Evolutionary conservation across 352 stramenopile genomes (phyloP).

Genomic region (Pseudoperonospora humuli): DNA sequence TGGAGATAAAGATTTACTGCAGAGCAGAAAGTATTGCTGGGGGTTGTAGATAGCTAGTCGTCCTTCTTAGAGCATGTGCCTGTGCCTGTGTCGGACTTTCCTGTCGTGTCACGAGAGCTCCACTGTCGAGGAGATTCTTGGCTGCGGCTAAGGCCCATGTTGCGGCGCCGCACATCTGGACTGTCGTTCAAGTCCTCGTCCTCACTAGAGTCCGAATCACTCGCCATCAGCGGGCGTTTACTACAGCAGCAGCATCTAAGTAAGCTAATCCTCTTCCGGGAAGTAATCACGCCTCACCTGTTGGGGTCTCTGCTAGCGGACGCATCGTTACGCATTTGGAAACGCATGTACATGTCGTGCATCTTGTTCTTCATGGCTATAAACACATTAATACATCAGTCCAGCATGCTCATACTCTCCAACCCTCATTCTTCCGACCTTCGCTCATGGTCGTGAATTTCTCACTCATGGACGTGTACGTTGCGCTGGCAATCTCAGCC

Average conservation of each 20-base stretch:
- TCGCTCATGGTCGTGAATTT: constrained; percentile 76
- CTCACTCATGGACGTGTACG: constrained; percentile 54
- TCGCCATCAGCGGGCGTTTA: constrained; percentile 61
- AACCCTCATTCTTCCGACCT: constrained; percentile 15
- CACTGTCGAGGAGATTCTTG: constrained; percentile 21
- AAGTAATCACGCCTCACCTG: constrained; percentile 29
- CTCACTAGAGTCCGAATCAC: constrained; percentile 64
- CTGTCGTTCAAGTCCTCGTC: constrained; percentile 48
- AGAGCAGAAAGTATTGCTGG: background rate
- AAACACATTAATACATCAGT: constrained; percentile 4
- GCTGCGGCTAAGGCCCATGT: constrained; percentile 21
- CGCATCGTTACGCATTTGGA: constrained; percentile 60
- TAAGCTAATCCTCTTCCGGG: background rate
- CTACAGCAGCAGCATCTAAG: constrained; percentile 20
- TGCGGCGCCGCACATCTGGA: constrained; percentile 33
- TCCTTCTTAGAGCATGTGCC: constrained; percentile 48
- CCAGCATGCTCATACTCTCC: constrained; percentile 1
- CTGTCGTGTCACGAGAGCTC: constrained; percentile 12
- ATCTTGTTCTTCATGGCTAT: constrained; percentile 75
- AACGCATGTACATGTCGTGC: constrained; percentile 76
- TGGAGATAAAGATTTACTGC: background rate
- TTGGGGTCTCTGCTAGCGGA: constrained; percentile 45
- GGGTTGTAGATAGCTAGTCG: constrained; percentile 21
- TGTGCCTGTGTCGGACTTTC: constrained; percentile 18
- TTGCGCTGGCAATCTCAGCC: constrained; percentile 63